Evolutionary conservation across 1,284 basidiomycete species (phyloP).

Genomic region (Schizopora paradoxa): DNA sequence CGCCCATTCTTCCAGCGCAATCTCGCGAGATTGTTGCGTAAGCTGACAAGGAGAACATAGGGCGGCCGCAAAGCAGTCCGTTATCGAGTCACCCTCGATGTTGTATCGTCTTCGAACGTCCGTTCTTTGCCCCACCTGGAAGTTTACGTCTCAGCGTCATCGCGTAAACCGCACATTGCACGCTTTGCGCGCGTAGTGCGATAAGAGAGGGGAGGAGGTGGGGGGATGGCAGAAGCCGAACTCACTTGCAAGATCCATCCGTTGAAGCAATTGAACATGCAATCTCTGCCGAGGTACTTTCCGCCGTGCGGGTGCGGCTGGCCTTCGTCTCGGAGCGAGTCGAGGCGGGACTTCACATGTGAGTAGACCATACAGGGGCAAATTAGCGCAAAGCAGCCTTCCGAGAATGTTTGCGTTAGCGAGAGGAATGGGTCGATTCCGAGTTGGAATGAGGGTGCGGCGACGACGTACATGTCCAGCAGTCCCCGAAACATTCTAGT

Average conservation of each 20-base stretch:
- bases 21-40: conserved; percentile 42
- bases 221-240: too few species aligned
- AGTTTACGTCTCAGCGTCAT: too few species aligned
- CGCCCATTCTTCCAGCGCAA: conserved; percentile 40
- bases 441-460: too few species aligned
- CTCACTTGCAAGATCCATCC: conserved; percentile 40
- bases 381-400: conserved; percentile 6
- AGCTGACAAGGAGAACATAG: conserved; percentile 46
- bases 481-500: conserved; percentile 31
- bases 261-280: conserved; percentile 26
- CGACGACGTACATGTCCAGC: conserved; percentile 41
- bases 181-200: too few species aligned
- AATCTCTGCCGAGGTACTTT: conserved; percentile 18
- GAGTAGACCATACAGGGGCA: conserved; percentile 24
- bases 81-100: conserved; percentile 35
- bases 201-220: too few species aligned
- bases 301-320: conserved; percentile 21
- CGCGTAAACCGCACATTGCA: too few species aligned
- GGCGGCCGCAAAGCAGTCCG: conserved; percentile 37
- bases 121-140: too few species aligned
- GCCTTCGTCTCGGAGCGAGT: conserved; percentile 20
- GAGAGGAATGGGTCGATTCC: too few species aligned
- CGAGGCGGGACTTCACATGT: conserved; percentile 23
- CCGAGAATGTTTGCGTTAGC: not conserved
- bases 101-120: conserved; percentile 40